A percentile compares a stretch with the other conserved stretches of the same genome.
Evolutionary conservation across 2,329 filamentous ascomycete species (phyloP).

Genomic region (Boeremia exigua): DNA sequence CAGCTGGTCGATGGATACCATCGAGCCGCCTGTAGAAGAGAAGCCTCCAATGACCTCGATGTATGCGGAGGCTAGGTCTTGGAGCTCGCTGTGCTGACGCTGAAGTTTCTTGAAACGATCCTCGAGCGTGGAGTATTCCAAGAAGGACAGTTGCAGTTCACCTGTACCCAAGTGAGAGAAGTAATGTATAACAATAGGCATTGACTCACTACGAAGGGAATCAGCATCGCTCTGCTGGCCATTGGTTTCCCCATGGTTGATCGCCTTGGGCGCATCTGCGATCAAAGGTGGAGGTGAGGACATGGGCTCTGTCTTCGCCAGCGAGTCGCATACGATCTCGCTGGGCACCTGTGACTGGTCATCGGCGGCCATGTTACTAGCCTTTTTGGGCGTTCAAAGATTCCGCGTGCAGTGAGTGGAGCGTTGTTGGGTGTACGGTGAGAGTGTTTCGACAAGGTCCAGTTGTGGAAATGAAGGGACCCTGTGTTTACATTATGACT

Average conservation of each 20-base stretch:
- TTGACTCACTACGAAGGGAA: constrained; percentile 8
- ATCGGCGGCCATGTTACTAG: background rate
- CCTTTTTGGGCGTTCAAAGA: background rate
- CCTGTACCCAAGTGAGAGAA: constrained; percentile 10
- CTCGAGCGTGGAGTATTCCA: constrained; percentile 18
- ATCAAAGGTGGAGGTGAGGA: constrained; percentile 12
- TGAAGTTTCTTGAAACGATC: constrained; percentile 18
- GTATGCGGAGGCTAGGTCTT: constrained; percentile 18
- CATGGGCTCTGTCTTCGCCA: background rate
- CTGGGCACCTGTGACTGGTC: background rate
- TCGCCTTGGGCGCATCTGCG: background rate
- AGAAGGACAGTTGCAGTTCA: constrained; percentile 16
- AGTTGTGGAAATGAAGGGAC: background rate
- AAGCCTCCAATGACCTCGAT: constrained; percentile 19
- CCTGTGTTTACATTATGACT: constrained; percentile 1
- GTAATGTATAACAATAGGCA: background rate
- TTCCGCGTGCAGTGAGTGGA: background rate
- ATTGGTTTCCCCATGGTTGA: background rate
- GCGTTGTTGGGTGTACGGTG: background rate
- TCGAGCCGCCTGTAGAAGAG: background rate
- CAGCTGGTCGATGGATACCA: constrained; percentile 19
- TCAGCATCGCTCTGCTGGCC: background rate
- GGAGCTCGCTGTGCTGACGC: constrained; percentile 15
- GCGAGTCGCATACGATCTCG: background rate
- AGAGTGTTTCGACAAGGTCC: background rate